Base-by-base conservation (phyloP, 805 yeast genomes). In the Candida ovalis region DNA sequence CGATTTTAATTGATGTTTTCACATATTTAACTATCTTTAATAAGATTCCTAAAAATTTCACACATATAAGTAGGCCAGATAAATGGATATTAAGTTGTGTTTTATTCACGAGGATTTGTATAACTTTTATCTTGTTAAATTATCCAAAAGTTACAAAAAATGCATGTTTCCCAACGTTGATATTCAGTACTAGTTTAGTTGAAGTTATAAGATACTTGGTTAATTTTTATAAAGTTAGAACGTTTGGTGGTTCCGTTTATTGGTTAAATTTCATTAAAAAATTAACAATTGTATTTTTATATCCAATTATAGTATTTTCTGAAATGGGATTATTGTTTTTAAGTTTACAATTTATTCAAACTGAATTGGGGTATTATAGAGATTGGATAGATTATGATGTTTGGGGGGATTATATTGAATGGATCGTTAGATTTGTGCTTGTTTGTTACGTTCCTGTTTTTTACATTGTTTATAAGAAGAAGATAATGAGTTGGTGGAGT, bases 71-170 rank as follows among this genome's bases (percentile, higher is more conserved):
- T 8, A 47, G 45, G 19, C 56, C 62, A 23, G 42, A 44, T 18
- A 28, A 30, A 10, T 32, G 35, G 19, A 33, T 52, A 21, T 48
- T 61, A 27, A 15, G 55, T 2, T 23, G 55, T 8, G 46, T 53
- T 3, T 18, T 45, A 3, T n/a, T 41, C 6, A 37, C 52, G 5
- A 51, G 63, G 46, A 19, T 51, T 3, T 36, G 53, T 3, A 22
- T 64, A 7, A 25, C 54, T 5, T 48, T 48, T 12, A 49, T 58
- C 12, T 35, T 64, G 15, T 55, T 48, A 21, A 54, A 55, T 32
- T 61, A 61, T 45, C 69, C 69, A 13, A 59, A 55, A 33, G 50
- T 59, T 4, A 58, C 68, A 1, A 54, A 60, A 35, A 59, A 57
- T 39, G 46, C 50, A 6, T 39, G 45, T 3, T 65, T 64, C 48